Base-by-base conservation (phyloP, 2,329 filamentous ascomycete genomes). In the Colletotrichum karsti region DNA sequence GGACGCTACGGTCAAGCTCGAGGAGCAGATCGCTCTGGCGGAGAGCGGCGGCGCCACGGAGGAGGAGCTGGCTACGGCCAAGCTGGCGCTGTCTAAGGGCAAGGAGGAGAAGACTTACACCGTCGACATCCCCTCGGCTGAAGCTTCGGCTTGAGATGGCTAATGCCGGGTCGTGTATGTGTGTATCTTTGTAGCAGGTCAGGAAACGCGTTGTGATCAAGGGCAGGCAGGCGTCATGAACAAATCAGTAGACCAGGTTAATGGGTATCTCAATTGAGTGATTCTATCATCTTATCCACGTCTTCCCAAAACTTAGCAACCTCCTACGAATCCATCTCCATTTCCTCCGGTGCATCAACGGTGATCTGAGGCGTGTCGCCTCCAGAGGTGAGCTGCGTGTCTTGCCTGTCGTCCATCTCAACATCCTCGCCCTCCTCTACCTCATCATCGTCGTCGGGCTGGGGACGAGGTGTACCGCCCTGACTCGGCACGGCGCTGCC, bases 11-110 rank as follows among this genome's bases (percentile, higher is more conserved):
- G 84, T 87, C 64, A 93, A 91, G 76, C 84, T 98, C 54, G 90
- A 97, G 81, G 88, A 92, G 72, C 86, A 93, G 78, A 84, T 98
- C 73, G 93, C 94, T 73, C 82, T 88, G n/a, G 80, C 81, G 28
- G 88, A 84, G 73, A 82, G 83, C 71, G 82, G 81, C 61, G 83
- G 79, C 12, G 82, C 76, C 1, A 75, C 78, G 0, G 74, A 81
- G 24, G 84, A 82, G 15, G 87, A 91, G 77, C 72, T 91, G 54
- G 77, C 82, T 54, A 84, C 84, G 72, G 90, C 90, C 2, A 86
- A 85, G 76, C 83, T 86, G 69, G 83, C 84, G 9, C 75, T 91
- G 69, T 80, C 77, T 55, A 77, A 84, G 72, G 88, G 84, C 18
- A 85, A 86, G 79, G 79, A 76, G 33, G 74, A 80, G 51, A 59